Percentiles rank a stretch among this genome's conserved stretches.
These are phyloP conservation scores for Capniomyces stellatus DNA, from an alignment of 371 early-diverging fungal species.

Conservation along the genomic window DNA sequence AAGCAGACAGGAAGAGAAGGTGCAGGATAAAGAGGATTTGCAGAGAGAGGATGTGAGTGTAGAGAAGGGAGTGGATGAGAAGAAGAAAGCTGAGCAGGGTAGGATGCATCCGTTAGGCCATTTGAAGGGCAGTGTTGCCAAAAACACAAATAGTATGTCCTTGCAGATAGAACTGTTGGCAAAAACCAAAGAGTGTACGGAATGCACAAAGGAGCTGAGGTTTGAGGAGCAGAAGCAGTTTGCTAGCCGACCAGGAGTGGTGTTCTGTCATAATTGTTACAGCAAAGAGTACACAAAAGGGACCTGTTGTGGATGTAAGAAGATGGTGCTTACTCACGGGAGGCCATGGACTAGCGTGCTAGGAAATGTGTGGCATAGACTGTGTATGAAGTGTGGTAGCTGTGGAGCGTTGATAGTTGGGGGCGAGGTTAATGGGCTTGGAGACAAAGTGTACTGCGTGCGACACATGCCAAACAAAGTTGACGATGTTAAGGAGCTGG, in stretches of 20 bases:
- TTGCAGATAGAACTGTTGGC: not conserved
- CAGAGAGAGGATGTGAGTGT: too few relatives aligned
- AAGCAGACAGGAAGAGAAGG: too few relatives aligned
- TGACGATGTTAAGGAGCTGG: too few relatives aligned
- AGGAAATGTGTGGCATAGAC: conserved; percentile 23
- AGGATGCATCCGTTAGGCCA: too few relatives aligned
- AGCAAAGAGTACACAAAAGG: conserved; percentile 25
- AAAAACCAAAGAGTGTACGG: conserved; percentile 6
- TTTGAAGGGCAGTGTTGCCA: too few relatives aligned
- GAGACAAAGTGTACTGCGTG: not conserved
- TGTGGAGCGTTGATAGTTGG: not conserved
- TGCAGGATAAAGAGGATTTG: too few relatives aligned
- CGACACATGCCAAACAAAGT: too few relatives aligned
- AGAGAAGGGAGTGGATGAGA: too few relatives aligned
- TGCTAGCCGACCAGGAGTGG: conserved; percentile 16
- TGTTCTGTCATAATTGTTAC: conserved; percentile 23
- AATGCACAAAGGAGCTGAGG: conserved; percentile 10
- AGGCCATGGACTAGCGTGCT: conserved; percentile 24
- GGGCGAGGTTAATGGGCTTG: not conserved
- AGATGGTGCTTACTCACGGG: conserved; percentile 24
- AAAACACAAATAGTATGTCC: too few relatives aligned
- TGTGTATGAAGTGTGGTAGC: conserved; percentile 17
- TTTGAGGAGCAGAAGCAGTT: conserved; percentile 23
- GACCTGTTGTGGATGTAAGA: conserved; percentile 17
- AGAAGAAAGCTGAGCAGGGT: too few relatives aligned